Conservation (phyloP, 441 rosid genomes). For the Eutrema salsugineum region DNA sequence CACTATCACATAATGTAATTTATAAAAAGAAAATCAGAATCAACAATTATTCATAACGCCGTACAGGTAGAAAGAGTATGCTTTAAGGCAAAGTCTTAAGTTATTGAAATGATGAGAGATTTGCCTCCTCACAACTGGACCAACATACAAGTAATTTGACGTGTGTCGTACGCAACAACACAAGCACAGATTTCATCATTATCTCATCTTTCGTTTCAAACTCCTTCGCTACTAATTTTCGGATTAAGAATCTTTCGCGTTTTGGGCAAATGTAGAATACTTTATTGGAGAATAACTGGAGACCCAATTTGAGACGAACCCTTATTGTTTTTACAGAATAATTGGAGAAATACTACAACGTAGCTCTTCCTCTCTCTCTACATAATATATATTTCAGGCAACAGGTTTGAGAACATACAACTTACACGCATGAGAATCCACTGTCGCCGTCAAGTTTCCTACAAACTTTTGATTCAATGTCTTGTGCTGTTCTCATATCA, state of each 20-base stretch:
- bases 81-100: conserved; percentile 18
- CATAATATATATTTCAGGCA: conserved; percentile 20
- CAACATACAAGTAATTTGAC: conserved; percentile 5
- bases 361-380: neutral
- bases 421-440: conserved; percentile 52
- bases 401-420: conserved; percentile 66
- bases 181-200: neutral
- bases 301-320: neutral
- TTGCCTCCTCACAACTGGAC: neutral
- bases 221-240: neutral
- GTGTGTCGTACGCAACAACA: neutral
- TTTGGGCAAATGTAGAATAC: neutral
- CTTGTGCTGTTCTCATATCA: conserved; percentile 54
- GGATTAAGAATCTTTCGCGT: neutral
- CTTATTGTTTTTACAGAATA: conserved; percentile 18
- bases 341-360: neutral
- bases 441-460: conserved; percentile 50
- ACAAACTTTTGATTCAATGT: conserved; percentile 44
- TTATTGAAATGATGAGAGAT: neutral
- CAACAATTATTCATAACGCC: neutral
- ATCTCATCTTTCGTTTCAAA: neutral
- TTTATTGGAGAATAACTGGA: conserved; percentile 10
- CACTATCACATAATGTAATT: neutral
- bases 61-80: neutral
- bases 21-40: neutral